Base-by-base conservation (phyloP, 768 basidiomycete species). In the Lyophyllum decastes region DNA sequence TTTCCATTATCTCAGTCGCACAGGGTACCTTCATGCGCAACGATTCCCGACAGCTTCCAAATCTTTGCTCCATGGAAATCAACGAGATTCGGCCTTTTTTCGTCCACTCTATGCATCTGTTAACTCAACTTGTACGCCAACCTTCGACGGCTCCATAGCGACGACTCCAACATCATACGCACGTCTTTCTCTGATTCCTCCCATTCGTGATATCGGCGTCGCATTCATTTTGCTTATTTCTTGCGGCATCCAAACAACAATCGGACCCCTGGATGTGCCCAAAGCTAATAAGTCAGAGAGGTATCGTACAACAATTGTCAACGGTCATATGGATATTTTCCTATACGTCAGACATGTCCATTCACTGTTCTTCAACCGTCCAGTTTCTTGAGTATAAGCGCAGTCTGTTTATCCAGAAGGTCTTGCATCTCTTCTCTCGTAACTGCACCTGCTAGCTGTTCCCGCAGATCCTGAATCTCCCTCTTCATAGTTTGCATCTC, bases 41-140 rank as follows among this genome's bases (percentile, higher is more conserved):
- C 12, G 19, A 26, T 38, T 25, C 17, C 41, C 9, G 14, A 34
- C 68, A 95, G 94, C 78, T 97, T 58, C 86, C 92, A 4, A 91
- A 94, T 62, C 75, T 96, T 19, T 90, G 86, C 59, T 85, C 92
- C 1, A 89, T 95, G 88, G 94, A 97, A 71, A 91, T 97, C 73
- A 94, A 94, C 74, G 95, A 96, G 69, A 90, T 96, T 63, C 82
- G 93, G 35, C 92, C 94, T 2, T 92, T 92, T 76, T 95, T 95
- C 66, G 78, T 89, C 33, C 86, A 86, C 61, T 84, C 92, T 0
- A 94, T 95, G 92, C 79, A 82, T 56, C 72, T 90, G 44, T 73
- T 93, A 44, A 84, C 80, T 0, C 84, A 88, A 59, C 77, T 93
- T n/a, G 68, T 70, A 10, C 72, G 72, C 8, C 47, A 58, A 58